These are phyloP conservation scores for Crithidia bombi DNA, from an alignment of 208 protist genomes.

Conservation along the genomic window DNA sequence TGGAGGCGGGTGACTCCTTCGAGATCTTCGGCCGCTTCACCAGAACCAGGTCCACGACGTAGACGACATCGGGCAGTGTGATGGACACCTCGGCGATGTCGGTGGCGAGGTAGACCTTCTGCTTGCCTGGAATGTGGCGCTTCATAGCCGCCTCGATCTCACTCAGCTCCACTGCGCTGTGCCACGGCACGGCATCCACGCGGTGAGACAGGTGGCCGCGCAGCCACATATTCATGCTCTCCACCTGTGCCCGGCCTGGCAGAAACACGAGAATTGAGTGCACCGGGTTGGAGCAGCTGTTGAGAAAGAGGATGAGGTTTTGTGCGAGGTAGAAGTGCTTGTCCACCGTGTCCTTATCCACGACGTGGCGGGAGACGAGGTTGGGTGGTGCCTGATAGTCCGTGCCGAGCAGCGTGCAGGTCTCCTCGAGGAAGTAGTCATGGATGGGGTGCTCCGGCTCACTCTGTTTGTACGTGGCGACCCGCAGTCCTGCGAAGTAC, in stretches of 20 bases:
- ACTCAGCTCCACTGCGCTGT: conserved; percentile 81
- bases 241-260: conserved; percentile 81
- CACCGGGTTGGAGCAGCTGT: conserved; percentile 48
- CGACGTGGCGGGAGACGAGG: conserved; percentile 40
- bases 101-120: conserved; percentile 95
- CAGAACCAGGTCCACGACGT: conserved; percentile 95
- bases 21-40: conserved; percentile 81
- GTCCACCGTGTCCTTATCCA: conserved; percentile 63
- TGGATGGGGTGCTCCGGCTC: conserved; percentile 80
- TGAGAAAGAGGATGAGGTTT: conserved; percentile 68
- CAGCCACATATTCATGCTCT: conserved; percentile 55
- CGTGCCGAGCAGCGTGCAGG: conserved; percentile 64
- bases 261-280: conserved; percentile 95
- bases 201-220: conserved; percentile 57
- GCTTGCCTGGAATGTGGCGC: conserved; percentile 64
- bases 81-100: conserved; percentile 97
- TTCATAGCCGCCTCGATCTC: conserved; percentile 91
- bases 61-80: conserved; percentile 96
- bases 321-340: conserved; percentile 70
- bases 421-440: conserved; percentile 88
- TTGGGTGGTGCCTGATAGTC: conserved; percentile 49
- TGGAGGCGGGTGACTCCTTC: conserved; percentile 52
- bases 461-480: conserved; percentile 81
- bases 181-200: conserved; percentile 82
- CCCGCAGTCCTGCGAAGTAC: conserved; percentile 84